Evolutionary conservation across 2,329 filamentous ascomycete genomes (phyloP).

Genomic region (Dothiorella sarmentorum): DNA sequence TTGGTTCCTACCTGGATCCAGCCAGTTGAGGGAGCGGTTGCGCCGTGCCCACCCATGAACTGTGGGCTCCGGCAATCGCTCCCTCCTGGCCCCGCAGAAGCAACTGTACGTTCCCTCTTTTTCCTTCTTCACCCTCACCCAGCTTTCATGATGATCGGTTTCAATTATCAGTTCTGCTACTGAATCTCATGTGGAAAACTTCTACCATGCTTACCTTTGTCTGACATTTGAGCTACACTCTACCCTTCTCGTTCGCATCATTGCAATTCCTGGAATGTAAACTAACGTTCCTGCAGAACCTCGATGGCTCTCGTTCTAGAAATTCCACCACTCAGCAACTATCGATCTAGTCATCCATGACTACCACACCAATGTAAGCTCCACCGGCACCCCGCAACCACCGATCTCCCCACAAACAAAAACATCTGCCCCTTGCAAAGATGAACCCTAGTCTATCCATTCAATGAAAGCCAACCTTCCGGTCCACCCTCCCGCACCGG

Average conservation of each 20-base stretch:
- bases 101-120: background rate
- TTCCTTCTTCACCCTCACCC: background rate
- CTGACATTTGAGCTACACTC: slow-evolving; percentile 34
- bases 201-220: slow-evolving; percentile 56
- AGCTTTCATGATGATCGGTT: slow-evolving; percentile 45
- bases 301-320: background rate
- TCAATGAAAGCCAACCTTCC: slow-evolving; percentile 58
- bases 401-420: background rate
- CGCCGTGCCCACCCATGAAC: background rate
- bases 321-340: background rate
- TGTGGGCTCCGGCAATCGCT: background rate
- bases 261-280: background rate
- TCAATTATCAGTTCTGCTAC: slow-evolving; percentile 61
- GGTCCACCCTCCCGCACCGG: slow-evolving; percentile 71
- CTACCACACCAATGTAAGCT: slow-evolving; percentile 7
- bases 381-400: slow-evolving; percentile 3
- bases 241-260: background rate
- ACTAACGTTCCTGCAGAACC: slow-evolving; percentile 1
- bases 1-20: no score
- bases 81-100: background rate
- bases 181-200: slow-evolving; percentile 58
- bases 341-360: background rate
- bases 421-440: slow-evolving; percentile 37
- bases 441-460: slow-evolving; percentile 63
- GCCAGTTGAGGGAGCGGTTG: background rate